Base-by-base conservation (phyloP, 2,329 filamentous ascomycete genomes). In the Cryphonectria naterciae region DNA sequence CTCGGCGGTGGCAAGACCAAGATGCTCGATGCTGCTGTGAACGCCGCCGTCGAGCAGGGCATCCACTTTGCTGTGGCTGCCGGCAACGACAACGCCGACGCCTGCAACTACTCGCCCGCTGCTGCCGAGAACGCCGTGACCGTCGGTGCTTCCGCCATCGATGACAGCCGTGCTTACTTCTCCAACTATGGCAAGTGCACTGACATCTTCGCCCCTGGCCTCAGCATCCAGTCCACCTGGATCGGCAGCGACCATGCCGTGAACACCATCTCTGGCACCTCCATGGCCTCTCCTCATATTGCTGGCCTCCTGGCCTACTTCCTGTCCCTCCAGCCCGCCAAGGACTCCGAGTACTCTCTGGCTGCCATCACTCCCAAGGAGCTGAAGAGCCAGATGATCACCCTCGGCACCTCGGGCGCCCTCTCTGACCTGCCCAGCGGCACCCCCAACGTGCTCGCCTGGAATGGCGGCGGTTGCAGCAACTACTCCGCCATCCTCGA, bases 131-230 rank as follows among this genome's bases (percentile, higher is more conserved):
- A 97, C 79, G 95, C 96, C 76, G 90, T 99, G 81, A 99, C 96
- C 71, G 96, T 99, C 74, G 97, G 95, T 83, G 96, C 96, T 76
- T 97, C 94, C 62, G 96, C 93, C 77, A 89, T 99, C 72, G 90
- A 92, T 79, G 96, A 99, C 81, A 93, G 94, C 87, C 95, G 96
- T 84, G 96, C 96, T 75, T 99, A 98, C 90, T 99, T 99, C 91
- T 99, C 97, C 90, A 99, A 99, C 93, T 98, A 91, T 83, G 96
- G 96, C 83, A 96, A 95, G 88, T 99, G 96, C 89, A 97, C 95
- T 82, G 96, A 99, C 84, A 97, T 99, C 88, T 99, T 99, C 79
- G 96, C 95, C 74, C 96, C 96, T 73, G 96, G 96, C 80, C 88
- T 98, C 79, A 97, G 94, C 91, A 97, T 99, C 78, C 89, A 93